These are phyloP conservation scores for Globisporangium rhizosaccharum DNA, from an alignment of 352 stramenopile genomes.

Conservation along the genomic window DNA sequence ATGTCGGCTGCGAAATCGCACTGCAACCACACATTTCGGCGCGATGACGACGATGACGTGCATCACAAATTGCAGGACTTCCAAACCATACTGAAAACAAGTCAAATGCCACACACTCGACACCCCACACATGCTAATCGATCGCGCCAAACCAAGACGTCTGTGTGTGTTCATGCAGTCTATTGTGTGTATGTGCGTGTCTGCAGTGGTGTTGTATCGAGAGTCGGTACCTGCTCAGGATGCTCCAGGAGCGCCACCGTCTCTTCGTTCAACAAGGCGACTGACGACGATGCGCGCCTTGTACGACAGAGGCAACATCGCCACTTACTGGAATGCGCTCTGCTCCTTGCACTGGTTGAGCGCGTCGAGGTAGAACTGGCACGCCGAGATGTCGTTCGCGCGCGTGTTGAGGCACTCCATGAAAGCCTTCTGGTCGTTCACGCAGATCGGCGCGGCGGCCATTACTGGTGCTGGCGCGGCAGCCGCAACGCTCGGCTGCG, in stretches of 20 bases:
- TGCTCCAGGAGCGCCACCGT: no score
- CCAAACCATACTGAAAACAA: neutral
- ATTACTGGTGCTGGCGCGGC: constrained; percentile 11
- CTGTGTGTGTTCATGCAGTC: constrained; percentile 4
- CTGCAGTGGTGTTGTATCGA: neutral
- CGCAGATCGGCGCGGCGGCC: constrained; percentile 29
- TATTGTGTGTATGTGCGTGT: constrained; percentile 4
- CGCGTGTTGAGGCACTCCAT: constrained; percentile 74
- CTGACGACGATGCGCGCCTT: no score
- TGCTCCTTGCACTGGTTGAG: constrained; percentile 83
- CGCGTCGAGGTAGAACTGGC: constrained; percentile 82
- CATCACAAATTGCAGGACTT: neutral
- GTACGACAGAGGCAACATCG: no score
- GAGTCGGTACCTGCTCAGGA: neutral
- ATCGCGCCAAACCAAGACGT: neutral
- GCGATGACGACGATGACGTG: neutral
- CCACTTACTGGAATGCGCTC: constrained; percentile 42
- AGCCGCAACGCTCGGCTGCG: constrained; percentile 12
- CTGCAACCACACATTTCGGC: neutral
- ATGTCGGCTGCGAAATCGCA: neutral
- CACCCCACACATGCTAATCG: no score
- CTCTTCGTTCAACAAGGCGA: no score
- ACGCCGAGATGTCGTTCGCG: constrained; percentile 72
- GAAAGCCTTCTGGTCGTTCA: constrained; percentile 70
- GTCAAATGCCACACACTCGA: neutral